These are phyloP conservation scores for Exutisphaerella laricina DNA, from an alignment of 2,329 filamentous ascomycete species.

Conservation along the genomic window DNA sequence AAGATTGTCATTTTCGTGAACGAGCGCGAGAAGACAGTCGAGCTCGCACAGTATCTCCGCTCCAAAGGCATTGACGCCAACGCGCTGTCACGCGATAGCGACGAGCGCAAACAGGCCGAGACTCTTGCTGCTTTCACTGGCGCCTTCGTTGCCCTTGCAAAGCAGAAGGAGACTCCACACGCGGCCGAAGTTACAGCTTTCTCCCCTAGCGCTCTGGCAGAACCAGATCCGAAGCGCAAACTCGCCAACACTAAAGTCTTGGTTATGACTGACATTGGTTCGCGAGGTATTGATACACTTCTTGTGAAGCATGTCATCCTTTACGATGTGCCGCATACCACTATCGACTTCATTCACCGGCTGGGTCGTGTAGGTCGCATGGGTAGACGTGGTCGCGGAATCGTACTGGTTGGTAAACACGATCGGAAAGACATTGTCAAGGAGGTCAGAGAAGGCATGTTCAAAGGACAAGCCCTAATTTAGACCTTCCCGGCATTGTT, in stretches of 20 bases:
- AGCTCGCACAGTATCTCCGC: conserved; percentile 71
- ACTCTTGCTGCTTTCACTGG: conserved; percentile 71
- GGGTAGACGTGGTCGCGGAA: conserved; percentile 80
- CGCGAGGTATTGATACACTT: conserved; percentile 87
- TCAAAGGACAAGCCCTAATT: conserved; percentile 46
- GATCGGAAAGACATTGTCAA: conserved; percentile 86
- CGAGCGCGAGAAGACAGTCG: conserved; percentile 80
- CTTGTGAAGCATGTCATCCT: conserved; percentile 86
- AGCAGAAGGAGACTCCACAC: not conserved
- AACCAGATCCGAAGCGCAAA: conserved; percentile 36
- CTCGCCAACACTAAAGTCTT: conserved; percentile 80
- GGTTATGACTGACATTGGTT: conserved; percentile 89
- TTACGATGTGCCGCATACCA: conserved; percentile 96
- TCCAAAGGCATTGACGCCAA: conserved; percentile 85
- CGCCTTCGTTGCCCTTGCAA: conserved; percentile 5
- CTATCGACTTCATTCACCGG: conserved; percentile 96
- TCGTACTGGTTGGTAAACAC: conserved; percentile 83
- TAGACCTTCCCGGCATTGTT: conserved; percentile 23
- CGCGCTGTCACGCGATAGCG: conserved; percentile 77
- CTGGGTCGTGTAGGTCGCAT: conserved; percentile 88
- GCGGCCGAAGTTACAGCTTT: conserved; percentile 6
- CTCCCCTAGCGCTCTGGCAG: conserved; percentile 9
- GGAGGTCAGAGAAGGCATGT: conserved; percentile 76
- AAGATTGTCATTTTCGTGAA: conserved; percentile 95
- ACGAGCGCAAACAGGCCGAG: conserved; percentile 69